These are phyloP conservation scores for Hypoxylon sp. DNA, from an alignment of 2,329 filamentous ascomycete genomes.

Conservation along the genomic window DNA sequence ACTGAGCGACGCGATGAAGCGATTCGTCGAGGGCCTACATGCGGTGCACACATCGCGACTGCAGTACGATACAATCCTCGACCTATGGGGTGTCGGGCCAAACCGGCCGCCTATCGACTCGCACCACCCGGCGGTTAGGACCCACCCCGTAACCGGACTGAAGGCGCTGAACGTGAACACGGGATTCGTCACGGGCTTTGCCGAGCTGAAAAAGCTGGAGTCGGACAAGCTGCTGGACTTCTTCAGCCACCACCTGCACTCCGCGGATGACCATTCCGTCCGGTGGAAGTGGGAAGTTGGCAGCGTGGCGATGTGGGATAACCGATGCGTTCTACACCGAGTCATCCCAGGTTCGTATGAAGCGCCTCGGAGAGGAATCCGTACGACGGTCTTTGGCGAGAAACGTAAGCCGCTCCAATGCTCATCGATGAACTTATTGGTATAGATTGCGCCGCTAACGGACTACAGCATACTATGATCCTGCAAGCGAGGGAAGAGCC, in stretches of 20 bases:
- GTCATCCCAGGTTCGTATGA: slow-evolving; percentile 59
- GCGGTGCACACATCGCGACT: slow-evolving; percentile 60
- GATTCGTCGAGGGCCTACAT: slow-evolving; percentile 58
- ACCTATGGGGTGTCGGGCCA: slow-evolving; percentile 57
- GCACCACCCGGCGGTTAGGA: slow-evolving; percentile 62
- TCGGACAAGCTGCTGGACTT: slow-evolving; percentile 62
- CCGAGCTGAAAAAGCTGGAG: slow-evolving; percentile 62
- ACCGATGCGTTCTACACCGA: slow-evolving; percentile 56
- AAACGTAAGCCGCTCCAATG: slow-evolving; percentile 54
- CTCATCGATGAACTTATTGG: neutral
- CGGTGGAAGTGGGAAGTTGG: slow-evolving; percentile 64
- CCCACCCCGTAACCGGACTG: slow-evolving; percentile 62
- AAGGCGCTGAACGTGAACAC: slow-evolving; percentile 61
- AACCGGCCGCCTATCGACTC: slow-evolving; percentile 61
- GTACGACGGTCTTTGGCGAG: slow-evolving; percentile 60
- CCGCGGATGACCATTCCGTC: slow-evolving; percentile 63
- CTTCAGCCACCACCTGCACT: slow-evolving; percentile 60
- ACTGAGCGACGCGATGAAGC: slow-evolving; percentile 58
- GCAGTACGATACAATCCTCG: slow-evolving; percentile 62
- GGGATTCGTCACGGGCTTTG: slow-evolving; percentile 62
- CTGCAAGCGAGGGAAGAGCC: slow-evolving; percentile 50
- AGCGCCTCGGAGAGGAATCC: slow-evolving; percentile 54
- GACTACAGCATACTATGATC: slow-evolving; percentile 51
- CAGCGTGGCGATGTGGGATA: slow-evolving; percentile 65
- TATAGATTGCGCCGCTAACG: slow-evolving; percentile 5